Evolutionary conservation across 768 basidiomycete genomes (phyloP).

Genomic region (Mycena polygramma): DNA sequence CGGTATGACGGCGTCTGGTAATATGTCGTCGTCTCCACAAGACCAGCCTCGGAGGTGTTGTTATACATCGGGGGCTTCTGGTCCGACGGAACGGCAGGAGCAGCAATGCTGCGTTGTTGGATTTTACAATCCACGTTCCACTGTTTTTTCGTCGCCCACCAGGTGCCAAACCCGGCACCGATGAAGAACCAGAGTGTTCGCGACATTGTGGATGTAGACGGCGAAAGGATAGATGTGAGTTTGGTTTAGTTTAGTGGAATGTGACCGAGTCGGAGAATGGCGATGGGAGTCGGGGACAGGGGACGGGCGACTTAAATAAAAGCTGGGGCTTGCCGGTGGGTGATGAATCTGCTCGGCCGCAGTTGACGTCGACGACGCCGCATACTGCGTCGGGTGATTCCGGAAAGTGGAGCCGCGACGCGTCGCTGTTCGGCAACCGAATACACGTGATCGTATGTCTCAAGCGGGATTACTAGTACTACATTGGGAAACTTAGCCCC

Average conservation of each 20-base stretch:
- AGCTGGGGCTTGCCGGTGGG: background rate
- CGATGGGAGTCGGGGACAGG: background rate
- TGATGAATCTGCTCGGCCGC: slow-evolving; percentile 33
- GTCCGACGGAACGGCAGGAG: background rate
- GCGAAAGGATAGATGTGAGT: no score
- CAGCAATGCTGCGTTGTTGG: slow-evolving; percentile 5
- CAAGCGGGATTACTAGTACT: no score
- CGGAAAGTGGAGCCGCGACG: background rate
- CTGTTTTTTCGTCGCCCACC: slow-evolving; percentile 32
- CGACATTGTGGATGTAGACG: no score
- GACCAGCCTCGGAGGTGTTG: background rate
- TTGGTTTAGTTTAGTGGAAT: background rate
- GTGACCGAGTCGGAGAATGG: background rate
- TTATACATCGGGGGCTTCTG: background rate
- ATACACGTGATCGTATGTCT: no score
- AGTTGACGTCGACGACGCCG: background rate
- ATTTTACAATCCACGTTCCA: slow-evolving; percentile 10
- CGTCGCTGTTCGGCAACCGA: background rate
- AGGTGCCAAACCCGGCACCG: slow-evolving; percentile 30
- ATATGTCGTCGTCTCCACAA: background rate
- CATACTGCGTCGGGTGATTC: background rate
- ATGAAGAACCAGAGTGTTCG: slow-evolving; percentile 26
- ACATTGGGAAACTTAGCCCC: no score
- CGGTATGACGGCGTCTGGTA: background rate
- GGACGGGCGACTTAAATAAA: background rate